A percentile compares a stretch with the other conserved stretches of the same genome.
phyloP scores from a whole-genome alignment of 768 basidiomycete species.

The Lactarius quietus region DNA sequence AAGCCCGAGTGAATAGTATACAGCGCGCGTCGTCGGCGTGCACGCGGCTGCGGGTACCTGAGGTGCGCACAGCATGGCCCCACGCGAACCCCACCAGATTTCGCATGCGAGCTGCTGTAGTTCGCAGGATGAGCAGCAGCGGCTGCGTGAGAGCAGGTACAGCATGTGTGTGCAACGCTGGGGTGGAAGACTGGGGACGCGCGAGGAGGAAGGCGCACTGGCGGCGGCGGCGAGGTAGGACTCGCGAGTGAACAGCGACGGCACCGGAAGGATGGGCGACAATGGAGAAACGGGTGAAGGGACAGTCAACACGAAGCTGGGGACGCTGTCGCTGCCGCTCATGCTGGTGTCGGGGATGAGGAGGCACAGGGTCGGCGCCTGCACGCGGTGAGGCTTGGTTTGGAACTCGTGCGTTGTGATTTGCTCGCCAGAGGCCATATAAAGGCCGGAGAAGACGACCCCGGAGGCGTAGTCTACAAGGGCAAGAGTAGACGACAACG shows the following conservation, averaged over 20 bases:
- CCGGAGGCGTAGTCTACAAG: slow-evolving; percentile 13
- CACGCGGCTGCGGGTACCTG: background rate
- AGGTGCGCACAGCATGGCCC: slow-evolving; percentile 1
- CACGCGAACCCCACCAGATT: slow-evolving; percentile 3
- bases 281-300: background rate
- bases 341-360: background rate
- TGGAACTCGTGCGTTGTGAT: background rate
- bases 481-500: too few relatives aligned
- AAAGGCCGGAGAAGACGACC: slow-evolving; percentile 4
- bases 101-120: slow-evolving; percentile 12
- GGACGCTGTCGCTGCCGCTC: background rate
- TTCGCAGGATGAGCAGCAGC: background rate
- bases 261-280: background rate
- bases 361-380: background rate
- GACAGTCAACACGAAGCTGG: background rate
- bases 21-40: slow-evolving; percentile 1
- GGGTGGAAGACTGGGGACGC: slow-evolving; percentile 10
- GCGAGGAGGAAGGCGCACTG: background rate
- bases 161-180: slow-evolving; percentile 5
- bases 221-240: background rate
- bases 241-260: background rate
- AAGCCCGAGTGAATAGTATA: slow-evolving; percentile 6
- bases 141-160: background rate
- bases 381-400: background rate
- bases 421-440: slow-evolving; percentile 5